phyloP scores from a whole-genome alignment of 495 filamentous ascomycete genomes.

The Aspergillus carlsbadensis region DNA sequence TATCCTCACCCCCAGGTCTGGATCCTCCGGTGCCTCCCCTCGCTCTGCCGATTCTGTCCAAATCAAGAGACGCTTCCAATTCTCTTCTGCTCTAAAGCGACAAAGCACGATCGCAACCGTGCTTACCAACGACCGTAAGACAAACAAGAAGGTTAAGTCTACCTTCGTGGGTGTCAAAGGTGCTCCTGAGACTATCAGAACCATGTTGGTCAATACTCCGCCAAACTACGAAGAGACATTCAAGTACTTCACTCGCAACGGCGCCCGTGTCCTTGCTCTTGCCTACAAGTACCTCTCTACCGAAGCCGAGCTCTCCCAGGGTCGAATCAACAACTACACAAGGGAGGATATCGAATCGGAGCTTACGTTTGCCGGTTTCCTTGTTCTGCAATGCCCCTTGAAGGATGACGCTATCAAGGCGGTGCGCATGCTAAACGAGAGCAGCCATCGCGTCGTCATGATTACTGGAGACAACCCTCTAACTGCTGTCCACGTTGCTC shows the following conservation, averaged over 20 bases:
- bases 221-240: constrained; percentile 95
- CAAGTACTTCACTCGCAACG: constrained; percentile 95
- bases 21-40: constrained; percentile 44
- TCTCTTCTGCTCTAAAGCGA: constrained; percentile 93
- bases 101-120: constrained; percentile 92
- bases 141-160: constrained; percentile 67
- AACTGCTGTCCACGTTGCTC: constrained; percentile 93
- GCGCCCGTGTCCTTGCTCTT: constrained; percentile 88
- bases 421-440: constrained; percentile 97
- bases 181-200: constrained; percentile 92
- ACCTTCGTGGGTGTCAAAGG: constrained; percentile 97
- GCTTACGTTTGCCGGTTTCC: constrained; percentile 87
- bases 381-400: constrained; percentile 91
- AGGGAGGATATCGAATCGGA: constrained; percentile 88
- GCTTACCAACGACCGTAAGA: constrained; percentile 61
- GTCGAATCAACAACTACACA: constrained; percentile 86
- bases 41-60: constrained; percentile 68
- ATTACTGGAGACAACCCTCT: constrained; percentile 98
- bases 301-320: constrained; percentile 76
- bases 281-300: constrained; percentile 86
- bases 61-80: constrained; percentile 95
- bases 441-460: constrained; percentile 97
- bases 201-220: constrained; percentile 82
- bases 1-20: constrained; percentile 56
- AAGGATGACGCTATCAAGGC: constrained; percentile 95